Conservation (phyloP, 345 rosid genomes). For the Arabidopsis thaliana region TAIR10.1 NC_003076.8:22105001-22105500, state of each 20-base stretch:
- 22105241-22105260: constrained; percentile 89
- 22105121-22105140: constrained; percentile 81
- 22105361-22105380: constrained; percentile 31
- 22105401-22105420: constrained; percentile 40
- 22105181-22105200: constrained; percentile 86
- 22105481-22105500: constrained; percentile 94
- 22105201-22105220: constrained; percentile 94
- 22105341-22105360: constrained; percentile 13
- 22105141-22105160: constrained; percentile 73
- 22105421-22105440: constrained; percentile 87
- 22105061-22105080: constrained; percentile 21
- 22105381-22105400: constrained; percentile 32
- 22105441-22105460: constrained; percentile 95
- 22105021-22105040: constrained; percentile 91
- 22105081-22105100: constrained; percentile 5
- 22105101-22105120: constrained; percentile 42
- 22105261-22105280: constrained; percentile 92
- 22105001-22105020: constrained; percentile 81
- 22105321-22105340: constrained; percentile 88
- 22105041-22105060: constrained; percentile 38
- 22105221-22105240: constrained; percentile 97
- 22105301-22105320: constrained; percentile 96
- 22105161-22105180: constrained; percentile 75
- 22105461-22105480: constrained; percentile 82
- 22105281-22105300: constrained; percentile 97